phyloP scores from a whole-genome alignment of 2,329 filamentous ascomycete species.

The Sporothrix protearum region DNA sequence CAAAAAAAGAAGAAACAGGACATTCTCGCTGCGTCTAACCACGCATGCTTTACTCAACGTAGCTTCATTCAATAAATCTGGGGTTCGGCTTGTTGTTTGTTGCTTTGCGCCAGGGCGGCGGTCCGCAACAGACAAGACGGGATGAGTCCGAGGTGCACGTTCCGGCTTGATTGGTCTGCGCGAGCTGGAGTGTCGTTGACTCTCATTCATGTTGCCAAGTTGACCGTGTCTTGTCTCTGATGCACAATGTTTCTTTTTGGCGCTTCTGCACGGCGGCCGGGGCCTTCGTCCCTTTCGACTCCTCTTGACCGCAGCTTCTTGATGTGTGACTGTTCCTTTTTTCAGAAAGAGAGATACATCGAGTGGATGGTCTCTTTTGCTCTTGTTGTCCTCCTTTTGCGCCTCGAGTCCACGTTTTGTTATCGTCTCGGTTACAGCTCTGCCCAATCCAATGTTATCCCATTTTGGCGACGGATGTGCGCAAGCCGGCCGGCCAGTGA shows the following conservation, averaged over 20 bases:
- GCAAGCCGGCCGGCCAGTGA: not conserved
- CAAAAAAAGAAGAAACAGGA: not conserved
- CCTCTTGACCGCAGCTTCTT: not conserved
- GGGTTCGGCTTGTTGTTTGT: not conserved
- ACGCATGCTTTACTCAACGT: not conserved
- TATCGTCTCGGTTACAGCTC: not conserved
- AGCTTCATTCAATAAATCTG: not conserved
- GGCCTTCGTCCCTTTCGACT: not conserved
- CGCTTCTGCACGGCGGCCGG: conserved; percentile 10
- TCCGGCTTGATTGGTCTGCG: conserved; percentile 29
- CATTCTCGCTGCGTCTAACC: not conserved
- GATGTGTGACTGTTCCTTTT: not conserved
- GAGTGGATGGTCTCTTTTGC: not conserved
- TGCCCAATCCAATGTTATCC: not conserved
- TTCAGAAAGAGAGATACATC: not conserved
- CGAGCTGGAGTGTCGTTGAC: not conserved
- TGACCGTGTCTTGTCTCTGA: not conserved
- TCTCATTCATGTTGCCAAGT: not conserved
- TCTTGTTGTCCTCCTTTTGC: not conserved
- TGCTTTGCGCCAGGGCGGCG: conserved; percentile 11
- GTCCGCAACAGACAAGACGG: conserved; percentile 10
- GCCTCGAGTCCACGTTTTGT: not conserved
- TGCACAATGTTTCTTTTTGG: not conserved
- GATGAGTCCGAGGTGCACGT: conserved; percentile 25
- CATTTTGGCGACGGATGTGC: not conserved